Conservation (phyloP, 1,139 yeast genomes). For the Debaryomyces sp. region DNA sequence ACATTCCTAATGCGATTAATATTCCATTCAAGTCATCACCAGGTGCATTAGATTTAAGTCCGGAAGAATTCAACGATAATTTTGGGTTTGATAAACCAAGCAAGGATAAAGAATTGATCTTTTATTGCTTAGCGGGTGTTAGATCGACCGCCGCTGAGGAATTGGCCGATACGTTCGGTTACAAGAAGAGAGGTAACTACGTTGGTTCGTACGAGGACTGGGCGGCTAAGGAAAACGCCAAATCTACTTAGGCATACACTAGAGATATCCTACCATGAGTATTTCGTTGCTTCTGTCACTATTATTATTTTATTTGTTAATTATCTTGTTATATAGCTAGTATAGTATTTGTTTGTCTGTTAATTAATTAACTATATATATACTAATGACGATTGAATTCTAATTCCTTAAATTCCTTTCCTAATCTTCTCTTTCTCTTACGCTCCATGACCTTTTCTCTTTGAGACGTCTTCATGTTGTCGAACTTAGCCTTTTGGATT, state of each 20-base stretch:
- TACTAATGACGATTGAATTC: slow-evolving; percentile 33
- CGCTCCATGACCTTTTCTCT: slow-evolving; percentile 89
- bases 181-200: slow-evolving; percentile 74
- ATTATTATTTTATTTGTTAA: slow-evolving; percentile 1
- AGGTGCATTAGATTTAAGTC: slow-evolving; percentile 82
- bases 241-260: background rate
- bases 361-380: slow-evolving; percentile 4
- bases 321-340: slow-evolving; percentile 5
- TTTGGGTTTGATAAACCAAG: slow-evolving; percentile 87
- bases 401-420: slow-evolving; percentile 84
- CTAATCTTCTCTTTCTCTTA: slow-evolving; percentile 89
- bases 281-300: background rate
- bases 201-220: slow-evolving; percentile 88
- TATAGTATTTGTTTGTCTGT: slow-evolving; percentile 7
- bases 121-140: slow-evolving; percentile 92
- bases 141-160: slow-evolving; percentile 92
- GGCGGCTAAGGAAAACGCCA: slow-evolving; percentile 52
- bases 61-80: slow-evolving; percentile 76
- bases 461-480: slow-evolving; percentile 78
- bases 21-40: slow-evolving; percentile 91
- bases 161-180: slow-evolving; percentile 88
- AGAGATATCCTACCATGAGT: background rate
- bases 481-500: slow-evolving; percentile 86
- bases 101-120: slow-evolving; percentile 70
- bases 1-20: slow-evolving; percentile 82